Evolutionary conservation across 768 basidiomycete genomes (phyloP), one percentile per base, ranked within the genome.

Genomic region (button mushroom (Agaricus bisporus)): DNA sequence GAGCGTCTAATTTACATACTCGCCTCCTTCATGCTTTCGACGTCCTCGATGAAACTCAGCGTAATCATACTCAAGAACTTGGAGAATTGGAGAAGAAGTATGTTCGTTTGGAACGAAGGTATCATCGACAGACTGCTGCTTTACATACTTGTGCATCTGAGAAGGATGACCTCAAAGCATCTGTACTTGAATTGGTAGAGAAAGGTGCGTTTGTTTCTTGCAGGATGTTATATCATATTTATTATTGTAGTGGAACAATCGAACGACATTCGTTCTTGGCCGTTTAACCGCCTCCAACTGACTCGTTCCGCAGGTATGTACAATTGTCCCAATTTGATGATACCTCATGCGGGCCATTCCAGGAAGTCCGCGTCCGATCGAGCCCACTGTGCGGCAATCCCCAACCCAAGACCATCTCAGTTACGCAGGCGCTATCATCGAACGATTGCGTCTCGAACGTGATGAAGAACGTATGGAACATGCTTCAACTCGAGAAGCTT

Each of bases 151-250:
- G 69, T 5, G 76, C 83, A 62, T 59, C 62, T 2, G 80, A 85
- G 58, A 68, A 65, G 52, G 78, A 83, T 60, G 78, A 81, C 51
- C 59, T 83, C 60, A 70, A 76, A 57, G 78, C 81, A 41, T 78
- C 75, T 5, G 78, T 85, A 1, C 58, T 72, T 46, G 64, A 73
- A 48, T 61, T 85, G 38, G 72, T 81, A n/a, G 72, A 81, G 63
- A 82, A 80, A 79, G 79, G 84, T 84, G 59, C 38, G 78, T n/a
- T n/a, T n/a, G n/a, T n/a, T n/a, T n/a, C n/a, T n/a, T n/a, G n/a
- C n/a, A n/a, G n/a, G n/a, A n/a, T n/a, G n/a, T n/a, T n/a, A n/a
- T n/a, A n/a, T n/a, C n/a, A n/a, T n/a, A n/a, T n/a, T n/a, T n/a
- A n/a, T n/a, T n/a, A n/a, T n/a, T n/a, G n/a, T n/a, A 38, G 36